These are phyloP conservation scores for Candida coquimbonensis DNA, from an alignment of 805 yeast genomes.

Conservation along the genomic window DNA sequence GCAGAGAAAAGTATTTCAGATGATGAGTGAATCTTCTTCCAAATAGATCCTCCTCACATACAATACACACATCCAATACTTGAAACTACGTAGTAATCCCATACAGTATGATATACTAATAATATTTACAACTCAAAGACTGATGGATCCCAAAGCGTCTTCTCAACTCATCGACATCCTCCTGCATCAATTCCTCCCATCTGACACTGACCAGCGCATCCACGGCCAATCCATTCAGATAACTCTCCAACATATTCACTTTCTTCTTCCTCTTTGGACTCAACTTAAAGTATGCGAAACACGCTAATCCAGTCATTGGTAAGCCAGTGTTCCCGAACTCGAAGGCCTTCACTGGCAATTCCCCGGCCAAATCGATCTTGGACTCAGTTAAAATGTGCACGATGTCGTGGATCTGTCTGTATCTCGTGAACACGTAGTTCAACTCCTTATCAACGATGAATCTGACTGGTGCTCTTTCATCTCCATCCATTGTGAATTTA, in stretches of 20 bases:
- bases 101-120: too few relatives aligned
- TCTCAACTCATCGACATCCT: conserved; percentile 68
- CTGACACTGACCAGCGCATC: conserved; percentile 79
- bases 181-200: conserved; percentile 81
- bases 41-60: too few relatives aligned
- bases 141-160: conserved; percentile 51
- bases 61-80: too few relatives aligned
- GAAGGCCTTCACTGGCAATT: conserved; percentile 84
- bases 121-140: neutral
- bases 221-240: conserved; percentile 67
- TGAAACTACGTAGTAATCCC: too few relatives aligned
- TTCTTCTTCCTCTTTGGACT: conserved; percentile 55
- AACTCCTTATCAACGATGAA: conserved; percentile 85
- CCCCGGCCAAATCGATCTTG: conserved; percentile 94
- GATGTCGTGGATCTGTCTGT: conserved; percentile 95
- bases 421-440: conserved; percentile 89
- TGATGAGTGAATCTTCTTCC: too few relatives aligned
- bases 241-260: conserved; percentile 46
- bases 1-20: too few relatives aligned
- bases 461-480: conserved; percentile 81
- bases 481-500: conserved; percentile 87
- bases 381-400: conserved; percentile 88
- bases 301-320: conserved; percentile 89
- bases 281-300: conserved; percentile 81
- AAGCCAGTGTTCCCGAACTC: conserved; percentile 89